Conservation (phyloP, 305 asterid species). For the Petunia hybrid region DNA sequence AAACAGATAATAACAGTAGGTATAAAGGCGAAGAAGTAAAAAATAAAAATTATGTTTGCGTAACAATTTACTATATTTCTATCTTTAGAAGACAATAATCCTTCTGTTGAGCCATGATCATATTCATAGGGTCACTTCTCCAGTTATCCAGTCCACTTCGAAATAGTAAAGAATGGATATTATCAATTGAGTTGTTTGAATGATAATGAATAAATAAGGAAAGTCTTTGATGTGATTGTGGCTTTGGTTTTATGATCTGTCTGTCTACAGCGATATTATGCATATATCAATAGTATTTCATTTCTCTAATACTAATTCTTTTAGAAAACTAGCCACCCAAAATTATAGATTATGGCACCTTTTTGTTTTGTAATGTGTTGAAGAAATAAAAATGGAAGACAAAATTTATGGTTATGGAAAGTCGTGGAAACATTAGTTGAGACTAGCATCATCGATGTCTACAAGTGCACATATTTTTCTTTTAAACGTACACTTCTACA, state of each 20-base stretch:
- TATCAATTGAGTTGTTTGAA: slow-evolving; percentile 8
- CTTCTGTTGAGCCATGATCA: background rate
- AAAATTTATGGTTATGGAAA: background rate
- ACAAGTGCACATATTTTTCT: slow-evolving; percentile 10
- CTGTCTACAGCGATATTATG: background rate
- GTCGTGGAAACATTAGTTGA: slow-evolving; percentile 23
- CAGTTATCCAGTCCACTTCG: background rate
- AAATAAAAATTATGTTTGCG: no score
- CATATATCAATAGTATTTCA: background rate
- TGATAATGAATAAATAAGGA: slow-evolving; percentile 14
- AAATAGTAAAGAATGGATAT: background rate
- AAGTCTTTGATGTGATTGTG: slow-evolving; percentile 15
- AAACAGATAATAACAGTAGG: no score
- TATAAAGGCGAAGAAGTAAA: no score
- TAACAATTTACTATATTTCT: background rate
- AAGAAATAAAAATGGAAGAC: background rate
- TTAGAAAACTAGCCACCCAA: background rate
- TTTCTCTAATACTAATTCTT: background rate
- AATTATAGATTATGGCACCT: background rate
- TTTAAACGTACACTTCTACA: background rate
- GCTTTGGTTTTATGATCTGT: background rate
- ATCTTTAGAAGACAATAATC: background rate
- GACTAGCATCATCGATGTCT: slow-evolving; percentile 9
- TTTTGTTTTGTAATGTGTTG: background rate
- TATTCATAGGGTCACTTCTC: background rate